These are phyloP conservation scores for Durio zibethinus DNA, from an alignment of 345 rosid species.

Conservation along the genomic window DNA sequence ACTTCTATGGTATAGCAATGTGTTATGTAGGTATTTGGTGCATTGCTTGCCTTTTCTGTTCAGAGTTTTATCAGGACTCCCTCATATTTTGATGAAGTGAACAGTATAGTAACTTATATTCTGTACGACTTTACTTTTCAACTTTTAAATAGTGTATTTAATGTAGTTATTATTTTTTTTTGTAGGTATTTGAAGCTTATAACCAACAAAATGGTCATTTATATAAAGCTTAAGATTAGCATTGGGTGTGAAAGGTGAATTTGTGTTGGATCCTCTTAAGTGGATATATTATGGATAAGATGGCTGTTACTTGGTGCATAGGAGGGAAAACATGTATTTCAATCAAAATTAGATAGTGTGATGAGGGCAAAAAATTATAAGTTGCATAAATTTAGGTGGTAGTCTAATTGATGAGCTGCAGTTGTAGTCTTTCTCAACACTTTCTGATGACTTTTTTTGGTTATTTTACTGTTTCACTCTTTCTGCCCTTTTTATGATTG, in stretches of 20 bases:
- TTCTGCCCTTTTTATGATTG: not conserved
- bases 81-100: not conserved
- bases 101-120: not conserved
- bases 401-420: not conserved
- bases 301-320: not conserved
- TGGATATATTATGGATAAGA: not conserved
- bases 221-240: not conserved
- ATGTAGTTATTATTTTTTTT: not conserved
- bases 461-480: not conserved
- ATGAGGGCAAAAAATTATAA: not conserved
- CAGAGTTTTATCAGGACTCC: not conserved
- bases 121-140: not conserved
- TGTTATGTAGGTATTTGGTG: not conserved
- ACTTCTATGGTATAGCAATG: not conserved
- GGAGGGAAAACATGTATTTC: not conserved
- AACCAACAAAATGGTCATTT: not conserved
- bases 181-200: not conserved
- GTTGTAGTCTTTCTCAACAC: not conserved
- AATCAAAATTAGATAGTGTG: not conserved
- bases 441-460: not conserved
- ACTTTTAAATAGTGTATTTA: not conserved
- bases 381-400: not conserved
- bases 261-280: not conserved
- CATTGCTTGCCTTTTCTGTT: not conserved
- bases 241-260: not conserved